Percentiles rank a stretch among this genome's conserved stretches.
Conservation (phyloP, 2,329 filamentous ascomycete species). For the Trichoderma sp. region DNA sequence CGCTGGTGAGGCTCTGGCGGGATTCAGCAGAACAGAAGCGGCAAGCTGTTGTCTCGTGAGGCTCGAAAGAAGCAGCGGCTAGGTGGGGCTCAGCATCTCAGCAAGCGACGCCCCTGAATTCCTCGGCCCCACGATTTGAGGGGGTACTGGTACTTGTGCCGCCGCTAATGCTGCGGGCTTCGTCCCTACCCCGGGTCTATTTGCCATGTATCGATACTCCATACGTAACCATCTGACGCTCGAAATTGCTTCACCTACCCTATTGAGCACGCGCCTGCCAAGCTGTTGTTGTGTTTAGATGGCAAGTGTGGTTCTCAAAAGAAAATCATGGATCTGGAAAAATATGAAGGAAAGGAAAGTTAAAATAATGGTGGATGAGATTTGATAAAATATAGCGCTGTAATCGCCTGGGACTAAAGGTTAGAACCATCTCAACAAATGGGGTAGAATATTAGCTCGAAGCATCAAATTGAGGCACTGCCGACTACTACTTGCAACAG, state of each 20-base stretch:
- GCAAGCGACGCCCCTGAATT: slow-evolving; percentile 18
- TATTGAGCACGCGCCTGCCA: background rate
- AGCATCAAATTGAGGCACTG: background rate
- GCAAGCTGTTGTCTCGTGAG: slow-evolving; percentile 15
- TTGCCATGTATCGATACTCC: background rate
- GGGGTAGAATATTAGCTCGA: background rate
- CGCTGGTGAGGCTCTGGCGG: background rate
- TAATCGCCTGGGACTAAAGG: background rate
- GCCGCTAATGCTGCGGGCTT: background rate
- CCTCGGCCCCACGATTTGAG: slow-evolving; percentile 12
- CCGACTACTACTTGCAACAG: background rate
- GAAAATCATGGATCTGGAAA: too few species aligned
- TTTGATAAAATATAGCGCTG: background rate
- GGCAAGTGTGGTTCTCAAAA: background rate
- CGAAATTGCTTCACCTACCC: background rate
- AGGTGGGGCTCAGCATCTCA: slow-evolving; percentile 15
- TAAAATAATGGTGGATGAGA: background rate
- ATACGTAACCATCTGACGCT: background rate
- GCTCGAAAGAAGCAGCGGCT: background rate
- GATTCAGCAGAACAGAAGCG: background rate
- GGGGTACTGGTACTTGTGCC: background rate
- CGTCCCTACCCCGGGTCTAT: background rate
- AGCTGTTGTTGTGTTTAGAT: background rate
- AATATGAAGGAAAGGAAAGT: background rate
- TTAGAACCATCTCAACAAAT: background rate